phyloP scores from a whole-genome alignment of 2,329 filamentous ascomycete species.

The Aschersonia sp. region DNA sequence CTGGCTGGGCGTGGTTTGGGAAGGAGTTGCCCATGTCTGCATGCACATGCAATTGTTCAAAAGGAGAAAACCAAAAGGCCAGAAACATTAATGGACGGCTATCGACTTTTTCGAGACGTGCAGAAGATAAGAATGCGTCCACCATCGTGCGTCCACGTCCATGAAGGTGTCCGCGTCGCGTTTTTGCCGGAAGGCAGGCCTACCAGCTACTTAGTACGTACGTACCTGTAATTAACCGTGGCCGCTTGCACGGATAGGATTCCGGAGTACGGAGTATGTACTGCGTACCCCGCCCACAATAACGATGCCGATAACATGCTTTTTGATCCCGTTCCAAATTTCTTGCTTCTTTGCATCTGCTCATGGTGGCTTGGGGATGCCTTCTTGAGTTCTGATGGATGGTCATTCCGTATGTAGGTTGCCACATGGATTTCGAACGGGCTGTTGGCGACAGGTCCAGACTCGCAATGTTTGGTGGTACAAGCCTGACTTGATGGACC shows the following conservation, averaged over 20 bases:
- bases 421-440: not conserved
- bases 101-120: not conserved
- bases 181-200: too few species aligned
- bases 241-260: too few species aligned
- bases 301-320: too few species aligned
- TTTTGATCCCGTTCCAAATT: not conserved
- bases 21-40: not conserved
- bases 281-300: too few species aligned
- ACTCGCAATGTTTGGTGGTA: not conserved
- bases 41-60: not conserved
- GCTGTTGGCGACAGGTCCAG: not conserved
- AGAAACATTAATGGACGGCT: not conserved
- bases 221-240: not conserved
- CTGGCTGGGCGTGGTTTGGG: not conserved
- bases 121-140: not conserved
- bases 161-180: too few species aligned
- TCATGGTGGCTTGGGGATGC: too few species aligned
- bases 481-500: not conserved
- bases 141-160: not conserved
- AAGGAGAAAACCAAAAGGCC: not conserved
- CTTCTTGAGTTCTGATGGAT: too few species aligned
- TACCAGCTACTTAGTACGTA: not conserved
- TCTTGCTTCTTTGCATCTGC: not conserved
- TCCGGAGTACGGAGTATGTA: too few species aligned
- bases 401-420: not conserved